These are phyloP conservation scores for Aspergillus flavus DNA, from an alignment of 2,329 filamentous ascomycete species.

Conservation along the genomic window DNA sequence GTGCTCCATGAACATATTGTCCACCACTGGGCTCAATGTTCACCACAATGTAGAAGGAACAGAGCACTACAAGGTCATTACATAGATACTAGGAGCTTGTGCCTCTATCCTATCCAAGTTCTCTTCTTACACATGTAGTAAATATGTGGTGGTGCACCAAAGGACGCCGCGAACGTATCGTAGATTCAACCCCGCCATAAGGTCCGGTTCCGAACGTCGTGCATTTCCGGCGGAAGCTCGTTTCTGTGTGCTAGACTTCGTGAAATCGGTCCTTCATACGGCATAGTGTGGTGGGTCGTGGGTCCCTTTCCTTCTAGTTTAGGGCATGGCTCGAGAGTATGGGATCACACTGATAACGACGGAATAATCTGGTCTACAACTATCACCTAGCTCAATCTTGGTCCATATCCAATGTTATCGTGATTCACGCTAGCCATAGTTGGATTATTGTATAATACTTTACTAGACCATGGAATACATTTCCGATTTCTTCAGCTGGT, in stretches of 20 bases:
- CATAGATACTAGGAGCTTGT: neutral
- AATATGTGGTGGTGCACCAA: no score
- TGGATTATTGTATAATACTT: rapidly evolving
- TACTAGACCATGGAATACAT: neutral
- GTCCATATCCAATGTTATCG: no score
- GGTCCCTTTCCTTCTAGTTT: neutral
- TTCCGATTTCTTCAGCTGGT: neutral
- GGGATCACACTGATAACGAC: no score
- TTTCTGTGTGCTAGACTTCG: neutral
- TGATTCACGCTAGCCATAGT: no score
- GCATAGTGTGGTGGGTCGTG: neutral
- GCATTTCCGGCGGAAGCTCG: neutral
- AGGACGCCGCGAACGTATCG: no score
- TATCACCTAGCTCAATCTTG: no score
- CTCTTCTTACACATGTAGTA: neutral
- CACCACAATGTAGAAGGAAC: neutral
- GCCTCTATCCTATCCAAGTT: neutral
- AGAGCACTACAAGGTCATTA: rapidly evolving
- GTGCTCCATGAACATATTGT: neutral
- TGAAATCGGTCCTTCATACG: neutral
- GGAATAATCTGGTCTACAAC: no score
- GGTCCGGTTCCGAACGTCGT: neutral
- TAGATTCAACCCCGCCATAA: no score
- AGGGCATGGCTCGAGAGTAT: neutral
- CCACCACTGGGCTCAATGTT: neutral